These are phyloP conservation scores for Zangia roseola DNA, from an alignment of 768 basidiomycete genomes.

Conservation along the genomic window DNA sequence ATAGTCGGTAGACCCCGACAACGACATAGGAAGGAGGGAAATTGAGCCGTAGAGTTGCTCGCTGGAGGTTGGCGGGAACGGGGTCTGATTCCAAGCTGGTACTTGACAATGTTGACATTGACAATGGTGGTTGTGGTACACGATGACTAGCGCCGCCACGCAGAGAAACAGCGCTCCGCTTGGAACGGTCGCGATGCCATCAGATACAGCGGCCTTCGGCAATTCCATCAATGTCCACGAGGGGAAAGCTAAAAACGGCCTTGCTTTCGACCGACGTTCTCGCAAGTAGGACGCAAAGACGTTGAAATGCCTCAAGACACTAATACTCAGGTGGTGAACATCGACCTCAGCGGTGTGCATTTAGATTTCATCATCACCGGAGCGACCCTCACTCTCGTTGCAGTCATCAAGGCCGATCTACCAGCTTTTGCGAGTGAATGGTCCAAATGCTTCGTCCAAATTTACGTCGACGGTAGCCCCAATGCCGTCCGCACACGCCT, in stretches of 20 bases:
- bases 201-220: neutral
- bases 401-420: constrained; percentile 27
- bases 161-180: no score
- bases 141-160: no score
- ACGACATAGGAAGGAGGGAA: constrained; percentile 83
- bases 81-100: constrained; percentile 15
- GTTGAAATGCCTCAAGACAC: neutral
- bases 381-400: neutral
- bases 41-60: constrained; percentile 60
- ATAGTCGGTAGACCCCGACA: constrained; percentile 81
- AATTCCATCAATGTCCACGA: neutral
- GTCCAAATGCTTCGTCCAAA: constrained; percentile 25
- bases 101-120: no score
- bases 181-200: neutral
- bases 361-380: neutral
- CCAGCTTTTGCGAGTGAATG: constrained; percentile 17
- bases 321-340: constrained; percentile 25
- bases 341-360: constrained; percentile 20
- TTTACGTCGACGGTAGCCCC: constrained; percentile 17
- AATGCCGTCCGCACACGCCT: constrained; percentile 10
- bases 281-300: neutral
- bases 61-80: constrained; percentile 46
- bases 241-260: neutral
- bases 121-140: no score
- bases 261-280: neutral